Evolutionary conservation across 176 grass and related monocot species (phyloP).

Genomic region (Cenchrus americanus): DNA sequence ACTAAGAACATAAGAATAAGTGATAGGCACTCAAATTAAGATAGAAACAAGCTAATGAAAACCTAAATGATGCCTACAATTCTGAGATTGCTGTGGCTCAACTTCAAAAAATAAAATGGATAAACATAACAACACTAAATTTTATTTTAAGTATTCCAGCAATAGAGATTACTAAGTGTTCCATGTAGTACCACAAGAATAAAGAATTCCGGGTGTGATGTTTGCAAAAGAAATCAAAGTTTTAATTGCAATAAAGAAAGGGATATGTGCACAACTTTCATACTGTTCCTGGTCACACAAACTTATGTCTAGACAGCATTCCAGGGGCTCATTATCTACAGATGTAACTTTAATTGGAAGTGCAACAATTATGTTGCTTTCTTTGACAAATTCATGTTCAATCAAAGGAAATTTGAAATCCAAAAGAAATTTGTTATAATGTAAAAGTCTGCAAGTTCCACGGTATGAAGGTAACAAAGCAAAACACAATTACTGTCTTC

Average conservation of each 20-base stretch:
- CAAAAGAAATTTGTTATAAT: neutral
- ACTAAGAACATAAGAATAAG: neutral
- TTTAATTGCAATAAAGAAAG: neutral
- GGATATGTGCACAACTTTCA: neutral
- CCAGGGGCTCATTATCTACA: neutral
- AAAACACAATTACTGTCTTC: neutral
- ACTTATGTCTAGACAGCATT: neutral
- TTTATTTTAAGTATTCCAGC: neutral
- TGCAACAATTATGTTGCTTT: neutral
- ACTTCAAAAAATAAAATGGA: neutral
- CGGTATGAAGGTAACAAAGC: conserved; percentile 1
- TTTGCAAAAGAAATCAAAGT: neutral
- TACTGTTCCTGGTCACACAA: neutral
- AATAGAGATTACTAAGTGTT: neutral
- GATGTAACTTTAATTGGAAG: neutral
- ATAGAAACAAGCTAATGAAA: neutral
- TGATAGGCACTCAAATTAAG: neutral
- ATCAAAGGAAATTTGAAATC: neutral
- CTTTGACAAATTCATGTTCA: neutral
- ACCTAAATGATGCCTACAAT: conserved; percentile 3
- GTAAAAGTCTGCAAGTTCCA: neutral
- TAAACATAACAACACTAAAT: neutral
- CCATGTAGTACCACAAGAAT: neutral
- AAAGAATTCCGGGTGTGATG: neutral
- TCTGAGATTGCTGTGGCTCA: neutral